Evolutionary conservation across 805 yeast species (phyloP).

Genomic region (Ogataea dorogensis): DNA sequence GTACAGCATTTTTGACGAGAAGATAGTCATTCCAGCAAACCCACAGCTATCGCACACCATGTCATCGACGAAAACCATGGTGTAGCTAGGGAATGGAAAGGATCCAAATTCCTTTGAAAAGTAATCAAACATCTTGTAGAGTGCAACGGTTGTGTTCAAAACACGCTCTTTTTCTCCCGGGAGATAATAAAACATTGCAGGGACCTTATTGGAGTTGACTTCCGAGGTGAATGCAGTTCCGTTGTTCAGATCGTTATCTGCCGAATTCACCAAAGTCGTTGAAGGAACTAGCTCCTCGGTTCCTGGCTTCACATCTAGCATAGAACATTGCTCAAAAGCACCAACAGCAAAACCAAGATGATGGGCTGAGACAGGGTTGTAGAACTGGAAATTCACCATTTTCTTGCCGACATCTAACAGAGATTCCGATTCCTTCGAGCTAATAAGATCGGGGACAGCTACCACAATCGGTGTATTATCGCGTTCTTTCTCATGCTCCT

Average conservation of each 20-base stretch:
- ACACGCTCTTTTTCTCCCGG: slow-evolving; percentile 59
- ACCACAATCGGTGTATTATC: slow-evolving; percentile 53
- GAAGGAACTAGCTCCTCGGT: slow-evolving; percentile 25
- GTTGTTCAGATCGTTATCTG: slow-evolving; percentile 33
- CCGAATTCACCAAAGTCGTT: slow-evolving; percentile 32
- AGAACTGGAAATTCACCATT: slow-evolving; percentile 70
- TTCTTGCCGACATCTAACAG: slow-evolving; percentile 74
- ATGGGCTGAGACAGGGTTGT: slow-evolving; percentile 87
- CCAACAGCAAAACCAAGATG: slow-evolving; percentile 96
- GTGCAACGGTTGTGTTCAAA: slow-evolving; percentile 69
- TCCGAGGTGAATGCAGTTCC: slow-evolving; percentile 19
- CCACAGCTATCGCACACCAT: slow-evolving; percentile 49
- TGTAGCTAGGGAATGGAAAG: slow-evolving; percentile 82
- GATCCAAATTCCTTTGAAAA: slow-evolving; percentile 89
- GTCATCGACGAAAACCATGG: slow-evolving; percentile 70
- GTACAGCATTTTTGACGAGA: slow-evolving; percentile 62
- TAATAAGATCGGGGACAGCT: slow-evolving; percentile 67
- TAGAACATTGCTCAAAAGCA: slow-evolving; percentile 65
- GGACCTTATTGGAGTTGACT: slow-evolving; percentile 39
- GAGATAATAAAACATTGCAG: slow-evolving; percentile 60
- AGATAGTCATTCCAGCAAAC: slow-evolving; percentile 72
- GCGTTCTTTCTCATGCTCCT: slow-evolving; percentile 24
- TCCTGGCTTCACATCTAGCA: slow-evolving; percentile 44
- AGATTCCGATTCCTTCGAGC: slow-evolving; percentile 69
- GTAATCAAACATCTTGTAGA: slow-evolving; percentile 77